A percentile compares a stretch with the other conserved stretches of the same genome.
Conservation (phyloP, 768 basidiomycete species). For the Roridomyces roridus region DNA sequence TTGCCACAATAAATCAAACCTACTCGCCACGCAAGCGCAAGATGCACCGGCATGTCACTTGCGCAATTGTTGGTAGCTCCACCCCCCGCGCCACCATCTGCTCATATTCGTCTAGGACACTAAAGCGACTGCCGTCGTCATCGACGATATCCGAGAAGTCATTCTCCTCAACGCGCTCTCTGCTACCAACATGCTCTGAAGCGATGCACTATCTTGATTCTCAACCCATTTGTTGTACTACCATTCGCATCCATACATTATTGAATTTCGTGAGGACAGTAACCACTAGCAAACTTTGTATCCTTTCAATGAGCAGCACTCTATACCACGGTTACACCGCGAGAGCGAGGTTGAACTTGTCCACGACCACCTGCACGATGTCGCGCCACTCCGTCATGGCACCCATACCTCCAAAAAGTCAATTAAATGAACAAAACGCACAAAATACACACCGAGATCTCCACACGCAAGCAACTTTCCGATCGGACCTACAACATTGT, state of each 20-base stretch:
- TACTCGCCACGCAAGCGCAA: slow-evolving; percentile 52
- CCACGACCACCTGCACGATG: slow-evolving; percentile 76
- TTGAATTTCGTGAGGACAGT: neutral
- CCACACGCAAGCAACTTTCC: slow-evolving; percentile 91
- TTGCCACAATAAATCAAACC: slow-evolving; percentile 54
- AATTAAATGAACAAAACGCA: neutral
- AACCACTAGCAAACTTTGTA: neutral
- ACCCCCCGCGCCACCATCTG: slow-evolving; percentile 8
- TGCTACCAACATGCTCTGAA: slow-evolving; percentile 41
- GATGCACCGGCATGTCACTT: slow-evolving; percentile 61
- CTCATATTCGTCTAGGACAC: slow-evolving; percentile 42
- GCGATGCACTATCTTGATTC: neutral
- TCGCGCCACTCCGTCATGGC: slow-evolving; percentile 98
- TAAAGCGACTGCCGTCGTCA: slow-evolving; percentile 51
- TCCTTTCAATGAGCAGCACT: neutral
- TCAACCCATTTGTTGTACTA: neutral
- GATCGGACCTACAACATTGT: slow-evolving; percentile 85
- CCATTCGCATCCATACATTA: neutral
- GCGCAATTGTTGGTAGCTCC: slow-evolving; percentile 60
- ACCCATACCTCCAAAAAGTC: slow-evolving; percentile 67
- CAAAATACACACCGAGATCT: slow-evolving; percentile 73
- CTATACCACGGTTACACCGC: neutral
- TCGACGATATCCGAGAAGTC: slow-evolving; percentile 47
- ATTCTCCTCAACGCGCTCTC: slow-evolving; percentile 42
- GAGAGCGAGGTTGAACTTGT: slow-evolving; percentile 47